Evolutionary conservation across 2,329 filamentous ascomycete species (phyloP), one percentile per base, ranked within the genome.

Genomic region (Fusarium scirpi): DNA sequence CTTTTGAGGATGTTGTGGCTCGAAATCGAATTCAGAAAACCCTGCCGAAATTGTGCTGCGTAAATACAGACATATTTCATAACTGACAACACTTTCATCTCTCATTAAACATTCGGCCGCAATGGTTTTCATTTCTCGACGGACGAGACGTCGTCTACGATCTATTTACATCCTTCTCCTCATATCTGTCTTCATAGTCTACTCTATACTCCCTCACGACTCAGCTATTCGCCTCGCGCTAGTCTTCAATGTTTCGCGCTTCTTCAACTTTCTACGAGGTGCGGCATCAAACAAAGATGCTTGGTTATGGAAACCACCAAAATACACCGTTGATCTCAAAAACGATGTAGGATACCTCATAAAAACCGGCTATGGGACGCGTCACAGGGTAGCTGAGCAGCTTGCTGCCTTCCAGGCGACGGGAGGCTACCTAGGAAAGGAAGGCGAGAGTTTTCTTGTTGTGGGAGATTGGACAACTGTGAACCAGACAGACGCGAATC

Each of bases 331-430:
- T 58, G 80, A 86, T 58, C 76, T 84, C 38, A 76, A 77, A 54
- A 77, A 78, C 40, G 85, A 88, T 58, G 81, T 87, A 10, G 84
- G 82, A 32, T 80, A 85, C 67, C 81, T 88, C 52, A 77, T 88
- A 69, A 88, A 88, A 77, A 87, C 86, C 7, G 86, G 86, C 30
- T 88, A 86, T 73, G 86, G 86, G 57, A 87, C 86, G 20, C 82
- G 82, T 48, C 77, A 82, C 52, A 82, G 86, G 16, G 78, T 88
- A 29, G 77, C 80, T 7, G 80, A 82, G 13, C 82, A 85, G 74
- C 76, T 88, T 13, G 78, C 81, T 44, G 85, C 85, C 0, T 78
- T 86, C 45, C 59, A 66, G 20, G 65, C 65, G 13, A 73, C 73
- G 18, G 78, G 76, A n/a, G 74, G 68, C 9, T 80, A 81, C 46